A percentile compares a stretch with the other conserved stretches of the same genome.
Conservation (phyloP, 164 flowering plant genomes). For the Platanus orientalis region DNA sequence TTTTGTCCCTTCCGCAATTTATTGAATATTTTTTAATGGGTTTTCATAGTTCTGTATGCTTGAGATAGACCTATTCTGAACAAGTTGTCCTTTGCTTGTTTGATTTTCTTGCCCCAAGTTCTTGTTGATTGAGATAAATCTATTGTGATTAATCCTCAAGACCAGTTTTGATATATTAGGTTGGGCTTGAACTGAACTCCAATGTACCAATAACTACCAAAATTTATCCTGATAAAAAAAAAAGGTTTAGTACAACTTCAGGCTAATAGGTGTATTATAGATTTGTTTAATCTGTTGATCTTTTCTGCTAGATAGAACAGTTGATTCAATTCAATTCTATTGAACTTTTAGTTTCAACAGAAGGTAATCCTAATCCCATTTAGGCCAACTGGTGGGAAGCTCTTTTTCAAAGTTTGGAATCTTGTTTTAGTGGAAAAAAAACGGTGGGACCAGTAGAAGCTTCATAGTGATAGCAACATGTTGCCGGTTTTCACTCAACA, state of each 20-base stretch:
- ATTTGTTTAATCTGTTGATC: not conserved
- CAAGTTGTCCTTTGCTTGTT: not conserved
- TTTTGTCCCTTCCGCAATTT: too few species aligned
- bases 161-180: not conserved
- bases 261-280: too few species aligned
- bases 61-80: too few species aligned
- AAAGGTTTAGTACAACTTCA: too few species aligned
- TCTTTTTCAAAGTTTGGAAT: constrained; percentile 2
- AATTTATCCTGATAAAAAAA: not conserved
- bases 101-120: not conserved
- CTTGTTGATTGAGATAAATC: not conserved
- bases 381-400: not conserved
- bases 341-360: not conserved
- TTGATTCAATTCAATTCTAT: not conserved
- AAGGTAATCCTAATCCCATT: not conserved
- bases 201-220: not conserved
- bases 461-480: not conserved
- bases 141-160: not conserved
- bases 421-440: not conserved
- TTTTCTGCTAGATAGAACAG: too few species aligned
- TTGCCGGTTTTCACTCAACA: not conserved
- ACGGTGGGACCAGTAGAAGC: not conserved
- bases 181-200: not conserved
- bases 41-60: too few species aligned
- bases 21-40: too few species aligned